Base-by-base conservation (phyloP, 306 rosid genomes). In the Citrullus colocynthis region DNA sequence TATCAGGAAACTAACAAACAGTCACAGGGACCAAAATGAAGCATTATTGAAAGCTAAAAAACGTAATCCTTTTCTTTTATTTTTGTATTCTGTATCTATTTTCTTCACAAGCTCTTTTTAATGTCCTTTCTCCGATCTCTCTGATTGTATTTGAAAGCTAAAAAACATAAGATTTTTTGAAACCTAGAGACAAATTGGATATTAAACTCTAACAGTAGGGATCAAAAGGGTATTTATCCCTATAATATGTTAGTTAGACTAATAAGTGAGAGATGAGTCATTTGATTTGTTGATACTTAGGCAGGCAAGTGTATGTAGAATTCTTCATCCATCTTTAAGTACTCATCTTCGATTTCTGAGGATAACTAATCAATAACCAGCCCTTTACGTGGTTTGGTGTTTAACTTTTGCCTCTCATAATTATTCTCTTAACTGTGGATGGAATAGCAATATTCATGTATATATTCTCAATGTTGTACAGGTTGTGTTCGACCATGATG, bases 401-500 rank as follows among this genome's bases (percentile, higher is more conserved):
- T 75, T 37, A 54, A 17, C 24, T 75, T 58, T 36, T 34, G 18
- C 21, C 2, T 75, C 51, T 57, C 54, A 34, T 16, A 5, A 28
- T 21, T 75, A 36, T 37, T 75, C n/a, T 54, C 78, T 56, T 56
- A n/a, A 59, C 71, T 18, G 56, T 75, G 11, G 4, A 75, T 20
- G 59, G 16, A 8, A 15, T 73, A 15, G 61, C 44, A 73, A 49
- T 30, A 73, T 15, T 73, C 56, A 73, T 48, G 20, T 73, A 73
- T 17, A 4, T 42, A 49, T 73, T 72, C 77, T 72, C 61, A 28
- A 30, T 80, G 87, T 67, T 78, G 14, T 88, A 93, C 94, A 94
- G 98, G 98, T 95, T 82, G 98, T 89, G 79, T 95, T 95, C 83
- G 98, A 95, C 87, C 98, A 95, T 87, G 97, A 90, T 88, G 98